Conservation (phyloP, 805 yeast genomes). For the Suhomyces sp. region DNA sequence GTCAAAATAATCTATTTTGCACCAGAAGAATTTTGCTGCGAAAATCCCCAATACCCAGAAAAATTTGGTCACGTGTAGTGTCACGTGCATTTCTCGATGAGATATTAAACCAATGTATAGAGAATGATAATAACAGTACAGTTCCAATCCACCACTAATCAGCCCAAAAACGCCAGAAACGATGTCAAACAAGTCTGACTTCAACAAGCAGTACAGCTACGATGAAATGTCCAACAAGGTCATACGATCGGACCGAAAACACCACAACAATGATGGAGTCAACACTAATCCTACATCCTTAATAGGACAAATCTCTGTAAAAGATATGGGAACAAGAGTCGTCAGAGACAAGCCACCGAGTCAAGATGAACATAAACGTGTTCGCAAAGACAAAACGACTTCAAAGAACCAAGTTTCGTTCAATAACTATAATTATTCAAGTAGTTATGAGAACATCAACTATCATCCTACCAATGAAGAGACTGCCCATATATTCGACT, state of each 20-base stretch:
- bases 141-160: too few relatives aligned
- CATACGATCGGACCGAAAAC: constrained; percentile 40
- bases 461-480: constrained; percentile 64
- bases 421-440: constrained; percentile 12
- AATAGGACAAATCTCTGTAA: constrained; percentile 61
- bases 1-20: too few relatives aligned
- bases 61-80: too few relatives aligned
- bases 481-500: constrained; percentile 51
- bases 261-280: constrained; percentile 43
- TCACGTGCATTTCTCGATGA: too few relatives aligned
- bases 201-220: constrained; percentile 48
- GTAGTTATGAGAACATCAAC: constrained; percentile 45
- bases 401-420: constrained; percentile 10
- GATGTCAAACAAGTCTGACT: too few relatives aligned
- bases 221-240: constrained; percentile 81
- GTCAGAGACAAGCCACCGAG: constrained; percentile 13
- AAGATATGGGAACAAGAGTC: constrained; percentile 66
- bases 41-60: too few relatives aligned
- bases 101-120: too few relatives aligned
- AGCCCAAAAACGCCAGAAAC: too few relatives aligned
- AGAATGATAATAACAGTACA: too few relatives aligned
- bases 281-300: constrained; percentile 69
- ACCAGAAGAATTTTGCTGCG: too few relatives aligned
- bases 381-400: background rate
- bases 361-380: background rate